Evolutionary conservation across 2,329 filamentous ascomycete genomes (phyloP).

Genomic region (Colletotrichum sp.): DNA sequence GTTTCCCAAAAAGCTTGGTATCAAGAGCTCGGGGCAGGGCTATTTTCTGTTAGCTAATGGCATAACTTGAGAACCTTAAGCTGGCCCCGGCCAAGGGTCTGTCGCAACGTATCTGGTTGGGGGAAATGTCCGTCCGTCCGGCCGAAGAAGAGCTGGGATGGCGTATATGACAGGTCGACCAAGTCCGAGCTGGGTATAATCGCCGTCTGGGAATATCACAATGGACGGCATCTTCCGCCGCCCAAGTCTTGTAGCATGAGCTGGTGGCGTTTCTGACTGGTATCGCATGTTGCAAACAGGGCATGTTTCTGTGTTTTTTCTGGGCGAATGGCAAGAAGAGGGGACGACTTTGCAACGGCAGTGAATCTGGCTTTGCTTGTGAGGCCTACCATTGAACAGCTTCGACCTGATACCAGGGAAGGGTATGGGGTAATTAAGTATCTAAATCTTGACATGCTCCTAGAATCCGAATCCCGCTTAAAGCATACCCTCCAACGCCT

Average conservation of each 20-base stretch:
- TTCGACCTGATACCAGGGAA: neutral
- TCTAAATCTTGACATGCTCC: neutral
- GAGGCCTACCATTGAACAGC: neutral
- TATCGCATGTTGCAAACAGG: neutral
- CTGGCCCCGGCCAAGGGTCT: neutral
- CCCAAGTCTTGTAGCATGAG: neutral
- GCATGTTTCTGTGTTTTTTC: accelerated
- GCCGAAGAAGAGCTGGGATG: neutral
- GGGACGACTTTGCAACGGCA: neutral
- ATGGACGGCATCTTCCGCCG: neutral
- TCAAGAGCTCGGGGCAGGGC: neutral
- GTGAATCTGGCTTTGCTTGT: neutral
- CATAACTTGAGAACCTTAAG: neutral
- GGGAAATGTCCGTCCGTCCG: neutral
- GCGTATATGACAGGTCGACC: neutral
- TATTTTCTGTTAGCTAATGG: neutral
- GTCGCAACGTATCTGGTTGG: neutral
- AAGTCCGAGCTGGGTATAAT: neutral
- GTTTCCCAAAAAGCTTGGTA: slow-evolving; percentile 10
- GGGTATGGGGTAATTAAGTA: neutral
- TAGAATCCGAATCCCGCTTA: neutral
- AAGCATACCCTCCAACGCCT: slow-evolving; percentile 45
- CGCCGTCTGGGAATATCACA: neutral
- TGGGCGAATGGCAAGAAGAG: neutral
- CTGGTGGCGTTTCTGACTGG: neutral